These are phyloP conservation scores for Fusarium agapanthi DNA, from an alignment of 2,329 filamentous ascomycete genomes.

Conservation along the genomic window DNA sequence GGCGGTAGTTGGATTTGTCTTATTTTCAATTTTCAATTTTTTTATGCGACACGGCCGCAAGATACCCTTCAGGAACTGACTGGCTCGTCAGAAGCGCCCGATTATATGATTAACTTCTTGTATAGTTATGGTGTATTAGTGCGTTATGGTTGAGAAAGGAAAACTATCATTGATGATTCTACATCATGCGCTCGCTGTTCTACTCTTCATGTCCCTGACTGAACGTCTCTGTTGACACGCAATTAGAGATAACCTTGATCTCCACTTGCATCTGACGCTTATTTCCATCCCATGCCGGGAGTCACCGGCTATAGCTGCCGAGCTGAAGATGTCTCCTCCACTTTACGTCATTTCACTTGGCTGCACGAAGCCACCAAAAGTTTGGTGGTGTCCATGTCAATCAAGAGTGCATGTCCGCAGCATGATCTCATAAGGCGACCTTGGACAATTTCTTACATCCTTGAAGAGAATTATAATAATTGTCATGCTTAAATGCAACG, in stretches of 20 bases:
- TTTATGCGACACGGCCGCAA: conserved; percentile 36
- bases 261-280: not conserved
- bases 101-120: conserved; percentile 13
- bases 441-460: not conserved
- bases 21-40: too few relatives aligned
- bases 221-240: not conserved
- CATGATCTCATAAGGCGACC: not conserved
- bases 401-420: not conserved
- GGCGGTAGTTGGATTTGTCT: not conserved
- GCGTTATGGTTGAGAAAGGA: not conserved
- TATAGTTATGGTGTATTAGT: not conserved
- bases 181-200: too few relatives aligned
- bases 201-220: not conserved
- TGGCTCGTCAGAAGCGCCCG: conserved; percentile 11
- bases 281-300: not conserved
- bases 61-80: conserved; percentile 35
- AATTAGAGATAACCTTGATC: not conserved
- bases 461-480: not conserved
- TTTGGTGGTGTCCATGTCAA: not conserved
- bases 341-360: conserved; percentile 6
- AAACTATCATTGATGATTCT: not conserved
- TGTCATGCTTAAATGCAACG: not conserved
- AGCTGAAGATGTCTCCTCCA: not conserved
- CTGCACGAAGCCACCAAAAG: not conserved
- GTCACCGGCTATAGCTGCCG: not conserved